Conservation (phyloP, 495 filamentous ascomycete species). For the Penicillium nucicola region DNA sequence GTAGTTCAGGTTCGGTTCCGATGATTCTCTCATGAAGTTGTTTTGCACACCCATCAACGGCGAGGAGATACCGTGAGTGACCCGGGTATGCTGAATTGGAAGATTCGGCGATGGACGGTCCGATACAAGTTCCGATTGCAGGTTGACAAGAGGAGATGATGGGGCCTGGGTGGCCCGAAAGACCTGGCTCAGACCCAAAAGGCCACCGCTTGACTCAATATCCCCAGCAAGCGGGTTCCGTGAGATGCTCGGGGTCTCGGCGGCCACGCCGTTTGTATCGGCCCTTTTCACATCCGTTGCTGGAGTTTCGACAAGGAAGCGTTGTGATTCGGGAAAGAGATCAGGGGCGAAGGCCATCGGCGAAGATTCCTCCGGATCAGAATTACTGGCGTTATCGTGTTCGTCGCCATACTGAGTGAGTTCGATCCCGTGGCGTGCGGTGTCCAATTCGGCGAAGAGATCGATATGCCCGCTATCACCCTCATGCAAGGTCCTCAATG, state of each 20-base stretch:
- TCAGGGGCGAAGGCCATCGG: conserved; percentile 39
- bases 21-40: conserved; percentile 37
- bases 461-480: conserved; percentile 50
- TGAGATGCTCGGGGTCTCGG: conserved; percentile 39
- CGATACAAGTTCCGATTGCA: conserved; percentile 39
- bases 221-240: conserved; percentile 45
- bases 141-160: conserved; percentile 47
- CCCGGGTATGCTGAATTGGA: conserved; percentile 38
- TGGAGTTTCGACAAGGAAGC: conserved; percentile 45
- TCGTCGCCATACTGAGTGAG: conserved; percentile 37
- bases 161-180: conserved; percentile 52
- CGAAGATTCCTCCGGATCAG: conserved; percentile 36
- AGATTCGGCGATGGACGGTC: conserved; percentile 53
- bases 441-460: conserved; percentile 41
- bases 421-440: conserved; percentile 17
- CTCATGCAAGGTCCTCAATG: conserved; percentile 39
- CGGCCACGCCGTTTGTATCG: conserved; percentile 23
- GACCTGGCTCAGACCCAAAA: conserved; percentile 49
- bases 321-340: conserved; percentile 48
- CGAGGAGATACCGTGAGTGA: conserved; percentile 39
- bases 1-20: conserved; percentile 47
- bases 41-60: conserved; percentile 32
- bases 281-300: conserved; percentile 35
- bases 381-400: conserved; percentile 36
- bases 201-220: conserved; percentile 36